Base-by-base conservation (phyloP, 129 eudicot species). In the Glebionis coronaria region DNA sequence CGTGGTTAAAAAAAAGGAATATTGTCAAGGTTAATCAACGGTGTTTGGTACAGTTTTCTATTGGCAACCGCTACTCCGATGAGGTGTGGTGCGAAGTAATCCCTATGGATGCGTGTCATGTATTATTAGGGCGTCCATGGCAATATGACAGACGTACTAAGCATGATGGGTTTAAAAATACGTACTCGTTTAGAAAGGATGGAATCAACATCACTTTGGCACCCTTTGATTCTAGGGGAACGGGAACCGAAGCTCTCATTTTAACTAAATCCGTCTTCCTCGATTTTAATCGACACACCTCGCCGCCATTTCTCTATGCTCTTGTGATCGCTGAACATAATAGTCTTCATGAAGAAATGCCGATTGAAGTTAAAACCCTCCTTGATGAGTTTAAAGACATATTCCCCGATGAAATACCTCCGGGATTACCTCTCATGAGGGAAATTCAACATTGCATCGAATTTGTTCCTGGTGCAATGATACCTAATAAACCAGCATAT, bases 371-470 rank as follows among this genome's bases (percentile, higher is more conserved):
- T 8, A 5, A 56, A 14, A 12, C 40, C 18, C 40, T 56, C 0
- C 31, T 56, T 4, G 16, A 16, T 2, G 55, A 50, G 21, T 50
- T 50, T 15, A 18, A 16, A 14, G 55, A 50, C 16, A 18, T 50
- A n/a, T 50, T 50, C 55, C 55, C 55, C 4, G 55, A 50, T 13
- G 55, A 50, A 16, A 50, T 50, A 50, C 55, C 55, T 2, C 19
- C 21, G 1, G 55, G 55, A 50, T 18, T 50, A 50, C 55, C 55
- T 13, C 55, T 50, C 16, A 18, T 50, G n/a, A 16, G 55, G n/a
- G 55, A 50, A 18, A 4, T 56, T 4, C 62, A 59, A 28, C 44
- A 65, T 46, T 44, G 70, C 23, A 65, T 65, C 19, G 70, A 65
- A 58, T 45, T 65, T 46, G 44, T 46, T 20, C 56, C 58, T 3